Percentiles rank a stretch among this genome's conserved stretches.
Conservation (phyloP, 2,329 filamentous ascomycete species). For the Verticillium dahliae region DNA sequence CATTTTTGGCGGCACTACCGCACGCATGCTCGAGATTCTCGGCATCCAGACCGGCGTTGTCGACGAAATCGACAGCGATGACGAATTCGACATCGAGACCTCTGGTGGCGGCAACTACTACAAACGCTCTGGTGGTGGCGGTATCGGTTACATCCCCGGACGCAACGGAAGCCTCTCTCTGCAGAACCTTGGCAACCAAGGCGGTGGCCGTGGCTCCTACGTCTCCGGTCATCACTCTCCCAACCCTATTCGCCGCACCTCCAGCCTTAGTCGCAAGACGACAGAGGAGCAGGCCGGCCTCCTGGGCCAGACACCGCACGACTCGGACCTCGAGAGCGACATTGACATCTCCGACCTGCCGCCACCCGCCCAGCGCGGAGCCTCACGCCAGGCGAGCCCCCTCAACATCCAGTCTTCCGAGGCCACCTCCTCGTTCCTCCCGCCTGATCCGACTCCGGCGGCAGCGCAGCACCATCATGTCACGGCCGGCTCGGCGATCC, state of each 20-base stretch:
- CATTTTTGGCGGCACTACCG: constrained; percentile 96
- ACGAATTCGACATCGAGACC: constrained; percentile 93
- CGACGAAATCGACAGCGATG: constrained; percentile 94
- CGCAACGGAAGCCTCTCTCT: constrained; percentile 55
- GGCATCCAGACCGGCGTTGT: constrained; percentile 95
- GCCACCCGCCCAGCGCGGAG: constrained; percentile 44
- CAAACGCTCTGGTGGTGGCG: constrained; percentile 65
- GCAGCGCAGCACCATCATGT: constrained; percentile 33
- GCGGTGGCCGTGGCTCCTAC: constrained; percentile 34
- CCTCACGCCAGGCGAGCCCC: constrained; percentile 31
- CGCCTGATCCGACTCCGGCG: constrained; percentile 4
- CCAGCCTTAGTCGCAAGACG: constrained; percentile 47
- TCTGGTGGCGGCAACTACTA: constrained; percentile 68
- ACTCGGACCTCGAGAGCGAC: constrained; percentile 56
- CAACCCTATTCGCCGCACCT: constrained; percentile 32
- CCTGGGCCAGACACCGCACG: constrained; percentile 38
- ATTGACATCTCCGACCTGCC: constrained; percentile 62
- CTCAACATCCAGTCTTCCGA: constrained; percentile 19
- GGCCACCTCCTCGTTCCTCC: constrained; percentile 5
- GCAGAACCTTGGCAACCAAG: constrained; percentile 48
- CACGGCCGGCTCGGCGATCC: constrained; percentile 71
- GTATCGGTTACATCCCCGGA: constrained; percentile 71
- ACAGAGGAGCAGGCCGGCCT: constrained; percentile 51
- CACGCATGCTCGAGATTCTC: constrained; percentile 94
- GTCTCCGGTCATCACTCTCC: constrained; percentile 49